Conservation (phyloP, 2,329 filamentous ascomycete species). For the Sporothrix sp. region DNA sequence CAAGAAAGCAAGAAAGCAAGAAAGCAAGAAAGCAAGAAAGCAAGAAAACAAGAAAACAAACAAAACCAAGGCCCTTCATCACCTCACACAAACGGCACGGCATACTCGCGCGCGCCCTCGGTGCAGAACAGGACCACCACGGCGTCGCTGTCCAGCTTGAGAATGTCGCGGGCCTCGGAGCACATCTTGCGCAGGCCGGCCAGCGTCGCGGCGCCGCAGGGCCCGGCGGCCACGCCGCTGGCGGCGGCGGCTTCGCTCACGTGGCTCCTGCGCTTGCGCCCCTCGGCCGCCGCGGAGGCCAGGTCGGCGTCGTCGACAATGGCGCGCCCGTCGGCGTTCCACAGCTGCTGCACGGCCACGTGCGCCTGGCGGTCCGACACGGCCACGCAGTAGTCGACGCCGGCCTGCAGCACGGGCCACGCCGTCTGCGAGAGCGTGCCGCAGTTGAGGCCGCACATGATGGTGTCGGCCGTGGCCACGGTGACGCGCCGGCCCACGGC, state of each 20-base stretch:
- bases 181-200: conserved; percentile 35
- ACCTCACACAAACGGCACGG: conserved; percentile 7
- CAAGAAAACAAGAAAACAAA: neutral
- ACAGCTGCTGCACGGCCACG: conserved; percentile 44
- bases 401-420: conserved; percentile 48
- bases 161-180: conserved; percentile 8
- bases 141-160: conserved; percentile 7
- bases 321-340: conserved; percentile 14
- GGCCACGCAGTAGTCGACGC: conserved; percentile 50
- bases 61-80: neutral
- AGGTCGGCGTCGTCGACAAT: conserved; percentile 4
- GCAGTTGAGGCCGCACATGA: conserved; percentile 67
- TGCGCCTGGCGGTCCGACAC: conserved; percentile 57
- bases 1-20: neutral
- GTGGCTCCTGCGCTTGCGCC: neutral
- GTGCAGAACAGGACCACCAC: conserved; percentile 15
- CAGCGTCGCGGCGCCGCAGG: conserved; percentile 34
- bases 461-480: conserved; percentile 49
- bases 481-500: conserved; percentile 36
- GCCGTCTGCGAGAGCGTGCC: conserved; percentile 57
- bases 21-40: neutral
- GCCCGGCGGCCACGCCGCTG: conserved; percentile 21
- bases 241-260: neutral
- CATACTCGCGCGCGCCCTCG: conserved; percentile 14
- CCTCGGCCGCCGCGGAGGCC: no score